Conservation (phyloP, 2,329 filamentous ascomycete genomes). For the Neurospora sp. region DNA sequence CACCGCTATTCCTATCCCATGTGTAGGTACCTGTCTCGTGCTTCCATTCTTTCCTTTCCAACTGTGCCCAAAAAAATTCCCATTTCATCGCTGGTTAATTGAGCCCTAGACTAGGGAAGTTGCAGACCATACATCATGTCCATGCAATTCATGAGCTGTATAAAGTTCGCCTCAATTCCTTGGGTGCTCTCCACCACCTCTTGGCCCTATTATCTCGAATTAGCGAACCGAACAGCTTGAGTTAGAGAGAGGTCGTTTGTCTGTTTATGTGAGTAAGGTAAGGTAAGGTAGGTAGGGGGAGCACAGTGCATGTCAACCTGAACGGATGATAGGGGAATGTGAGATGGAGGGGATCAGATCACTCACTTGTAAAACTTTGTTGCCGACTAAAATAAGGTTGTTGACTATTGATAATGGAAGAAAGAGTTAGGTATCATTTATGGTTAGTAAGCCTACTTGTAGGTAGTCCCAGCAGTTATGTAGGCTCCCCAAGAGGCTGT, state of each 20-base stretch:
- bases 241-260: background rate
- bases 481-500: background rate
- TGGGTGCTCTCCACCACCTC: background rate
- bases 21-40: background rate
- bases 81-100: background rate
- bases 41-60: background rate
- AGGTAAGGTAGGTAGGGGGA: background rate
- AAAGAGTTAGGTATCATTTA: background rate
- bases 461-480: too few species aligned
- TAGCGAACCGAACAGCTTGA: background rate
- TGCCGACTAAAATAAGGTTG: background rate
- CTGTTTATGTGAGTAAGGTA: background rate
- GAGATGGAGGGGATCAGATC: background rate
- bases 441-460: background rate
- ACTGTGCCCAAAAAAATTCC: background rate
- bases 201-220: background rate
- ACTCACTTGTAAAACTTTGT: background rate
- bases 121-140: background rate
- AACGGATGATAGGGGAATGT: background rate
- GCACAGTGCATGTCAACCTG: background rate
- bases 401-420: background rate
- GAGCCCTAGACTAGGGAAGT: background rate
- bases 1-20: background rate
- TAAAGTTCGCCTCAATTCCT: background rate
- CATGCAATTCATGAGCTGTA: background rate